These are phyloP conservation scores for Platanthera zijinensis DNA, from an alignment of 106 monocot species.

Conservation along the genomic window DNA sequence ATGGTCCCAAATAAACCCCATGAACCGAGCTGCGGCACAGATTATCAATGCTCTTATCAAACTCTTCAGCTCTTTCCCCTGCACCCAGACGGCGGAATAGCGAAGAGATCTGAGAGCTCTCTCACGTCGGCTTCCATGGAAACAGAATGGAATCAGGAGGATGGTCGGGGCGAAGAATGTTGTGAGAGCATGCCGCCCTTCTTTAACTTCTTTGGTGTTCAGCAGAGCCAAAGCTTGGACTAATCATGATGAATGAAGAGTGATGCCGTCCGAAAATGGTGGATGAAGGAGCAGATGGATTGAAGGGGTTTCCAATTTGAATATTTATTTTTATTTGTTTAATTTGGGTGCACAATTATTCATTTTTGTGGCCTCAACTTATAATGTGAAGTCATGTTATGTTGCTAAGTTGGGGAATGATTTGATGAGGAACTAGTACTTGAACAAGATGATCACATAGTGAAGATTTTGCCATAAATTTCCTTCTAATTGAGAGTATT, in stretches of 20 bases:
- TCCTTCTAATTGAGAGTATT: too few species aligned
- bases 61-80: constrained; percentile 79
- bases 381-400: too few species aligned
- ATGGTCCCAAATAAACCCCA: neutral
- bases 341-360: too few species aligned
- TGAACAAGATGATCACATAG: too few species aligned
- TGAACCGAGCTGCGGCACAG: neutral
- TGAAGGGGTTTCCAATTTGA: too few species aligned
- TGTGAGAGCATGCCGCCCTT: neutral
- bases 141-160: neutral
- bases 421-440: too few species aligned
- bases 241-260: neutral
- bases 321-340: too few species aligned
- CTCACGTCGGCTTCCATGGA: neutral
- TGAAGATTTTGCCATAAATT: too few species aligned
- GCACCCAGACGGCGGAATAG: constrained; percentile 32
- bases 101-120: neutral
- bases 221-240: neutral
- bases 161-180: neutral
- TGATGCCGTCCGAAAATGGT: too few species aligned
- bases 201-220: constrained; percentile 5
- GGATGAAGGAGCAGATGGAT: too few species aligned
- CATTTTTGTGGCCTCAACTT: too few species aligned
- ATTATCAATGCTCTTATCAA: constrained; percentile 6
- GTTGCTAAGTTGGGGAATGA: too few species aligned